Percentiles rank a stretch among this genome's conserved stretches.
These are phyloP conservation scores for Pseudonitzschia pungens DNA, from an alignment of 108 stramenopile genomes.

Conservation along the genomic window DNA sequence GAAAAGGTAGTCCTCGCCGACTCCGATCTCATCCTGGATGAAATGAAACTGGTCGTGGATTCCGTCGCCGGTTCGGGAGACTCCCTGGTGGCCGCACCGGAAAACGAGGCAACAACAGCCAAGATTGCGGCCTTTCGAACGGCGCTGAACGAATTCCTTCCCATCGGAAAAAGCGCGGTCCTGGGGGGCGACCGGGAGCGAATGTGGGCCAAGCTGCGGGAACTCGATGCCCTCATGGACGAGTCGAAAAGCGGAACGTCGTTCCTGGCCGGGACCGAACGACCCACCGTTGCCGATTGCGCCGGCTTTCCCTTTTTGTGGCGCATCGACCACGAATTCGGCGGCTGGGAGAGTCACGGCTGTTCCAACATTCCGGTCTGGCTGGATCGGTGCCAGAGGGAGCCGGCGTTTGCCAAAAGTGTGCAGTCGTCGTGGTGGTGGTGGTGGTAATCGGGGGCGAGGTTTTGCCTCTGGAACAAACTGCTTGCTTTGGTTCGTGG, in stretches of 20 bases:
- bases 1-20: constrained; percentile 45
- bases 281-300: constrained; percentile 76
- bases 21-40: constrained; percentile 74
- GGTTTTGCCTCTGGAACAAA: no score
- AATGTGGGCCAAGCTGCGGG: constrained; percentile 52
- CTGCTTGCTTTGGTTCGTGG: no score
- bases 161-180: constrained; percentile 74
- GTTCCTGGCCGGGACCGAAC: constrained; percentile 56
- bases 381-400: constrained; percentile 56
- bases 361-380: constrained; percentile 52
- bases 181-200: constrained; percentile 45
- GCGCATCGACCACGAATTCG: constrained; percentile 75
- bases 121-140: constrained; percentile 54
- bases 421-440: constrained; percentile 83
- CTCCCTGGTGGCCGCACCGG: background rate
- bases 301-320: constrained; percentile 87
- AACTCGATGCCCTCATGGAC: constrained; percentile 46
- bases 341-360: constrained; percentile 34
- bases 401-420: constrained; percentile 57
- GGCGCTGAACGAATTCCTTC: constrained; percentile 46
- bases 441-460: constrained; percentile 55
- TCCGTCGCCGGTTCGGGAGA: background rate
- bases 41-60: constrained; percentile 37
- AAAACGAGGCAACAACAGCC: constrained; percentile 3
- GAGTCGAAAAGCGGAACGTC: constrained; percentile 33